phyloP scores from a whole-genome alignment of 2,329 filamentous ascomycete genomes.

The Trichophyton verrucosum region DNA sequence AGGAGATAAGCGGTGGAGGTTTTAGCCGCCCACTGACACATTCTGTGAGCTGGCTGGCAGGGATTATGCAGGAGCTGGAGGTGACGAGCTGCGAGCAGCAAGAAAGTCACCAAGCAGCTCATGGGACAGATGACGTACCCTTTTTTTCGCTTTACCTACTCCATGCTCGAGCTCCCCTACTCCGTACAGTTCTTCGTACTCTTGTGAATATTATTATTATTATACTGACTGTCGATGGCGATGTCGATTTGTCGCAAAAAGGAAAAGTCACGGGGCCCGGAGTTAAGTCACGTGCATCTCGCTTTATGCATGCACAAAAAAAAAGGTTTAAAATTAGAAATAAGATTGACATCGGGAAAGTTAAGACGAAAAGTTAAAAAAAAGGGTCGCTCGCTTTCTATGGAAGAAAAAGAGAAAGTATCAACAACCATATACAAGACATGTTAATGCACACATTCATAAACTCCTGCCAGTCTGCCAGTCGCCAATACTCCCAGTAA shows the following conservation, averaged over 20 bases:
- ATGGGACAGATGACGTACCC: not conserved
- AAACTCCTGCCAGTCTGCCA: not conserved
- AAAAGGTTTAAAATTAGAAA: not conserved
- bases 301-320: not conserved
- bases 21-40: not conserved
- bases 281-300: not conserved
- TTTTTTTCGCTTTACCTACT: not conserved
- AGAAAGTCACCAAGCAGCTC: not conserved
- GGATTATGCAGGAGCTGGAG: constrained; percentile 1
- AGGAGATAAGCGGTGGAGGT: constrained; percentile 2
- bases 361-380: not conserved
- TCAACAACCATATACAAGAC: not conserved
- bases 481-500: not conserved
- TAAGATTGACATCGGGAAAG: not conserved
- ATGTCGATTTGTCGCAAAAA: too few relatives aligned
- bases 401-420: not conserved
- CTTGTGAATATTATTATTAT: too few relatives aligned
- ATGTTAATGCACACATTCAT: not conserved
- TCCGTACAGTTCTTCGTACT: not conserved
- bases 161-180: not conserved
- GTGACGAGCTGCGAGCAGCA: not conserved
- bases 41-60: not conserved
- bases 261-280: not conserved
- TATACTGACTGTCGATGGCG: too few relatives aligned
- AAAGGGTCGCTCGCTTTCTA: not conserved